A percentile compares a stretch with the other conserved stretches of the same genome.
Conservation (phyloP, 345 rosid genomes). For the Eutrema japonicum region DNA sequence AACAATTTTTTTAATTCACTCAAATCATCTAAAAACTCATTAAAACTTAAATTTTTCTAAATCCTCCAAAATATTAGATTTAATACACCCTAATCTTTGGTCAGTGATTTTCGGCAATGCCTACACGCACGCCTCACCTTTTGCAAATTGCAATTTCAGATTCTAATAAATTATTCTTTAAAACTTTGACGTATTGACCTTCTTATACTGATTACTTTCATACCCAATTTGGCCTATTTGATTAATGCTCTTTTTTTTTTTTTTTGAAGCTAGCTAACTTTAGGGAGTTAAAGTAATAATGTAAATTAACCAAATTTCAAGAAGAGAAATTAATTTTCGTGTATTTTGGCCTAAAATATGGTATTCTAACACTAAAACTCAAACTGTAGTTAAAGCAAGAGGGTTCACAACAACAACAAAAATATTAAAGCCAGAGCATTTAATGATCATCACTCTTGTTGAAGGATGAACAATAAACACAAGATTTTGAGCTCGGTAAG, state of each 20-base stretch:
- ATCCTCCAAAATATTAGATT: too few species aligned
- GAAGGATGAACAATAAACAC: conserved; percentile 38
- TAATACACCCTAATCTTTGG: not conserved
- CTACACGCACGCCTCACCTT: conserved; percentile 17
- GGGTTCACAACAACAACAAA: not conserved
- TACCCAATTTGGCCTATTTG: not conserved
- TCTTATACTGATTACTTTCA: not conserved
- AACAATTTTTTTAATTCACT: too few species aligned
- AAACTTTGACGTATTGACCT: conserved; percentile 25
- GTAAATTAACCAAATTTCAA: conserved; percentile 1
- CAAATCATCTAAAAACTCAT: too few species aligned
- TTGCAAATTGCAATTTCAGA: not conserved
- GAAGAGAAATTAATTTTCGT: not conserved
- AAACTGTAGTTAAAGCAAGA: conserved; percentile 1
- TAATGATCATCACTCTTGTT: conserved; percentile 13
- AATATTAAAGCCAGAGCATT: not conserved
- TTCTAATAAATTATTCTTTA: not conserved
- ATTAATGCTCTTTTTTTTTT: too few species aligned
- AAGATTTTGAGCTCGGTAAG: conserved; percentile 44
- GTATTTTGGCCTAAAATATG: not conserved
- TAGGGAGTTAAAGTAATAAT: conserved; percentile 10
- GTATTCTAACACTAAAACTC: too few species aligned
- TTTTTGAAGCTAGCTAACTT: conserved; percentile 7
- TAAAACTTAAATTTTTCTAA: too few species aligned
- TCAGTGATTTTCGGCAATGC: not conserved